phyloP scores from a whole-genome alignment of 495 filamentous ascomycete species.

The Parathielavia hyrcaniae region DNA sequence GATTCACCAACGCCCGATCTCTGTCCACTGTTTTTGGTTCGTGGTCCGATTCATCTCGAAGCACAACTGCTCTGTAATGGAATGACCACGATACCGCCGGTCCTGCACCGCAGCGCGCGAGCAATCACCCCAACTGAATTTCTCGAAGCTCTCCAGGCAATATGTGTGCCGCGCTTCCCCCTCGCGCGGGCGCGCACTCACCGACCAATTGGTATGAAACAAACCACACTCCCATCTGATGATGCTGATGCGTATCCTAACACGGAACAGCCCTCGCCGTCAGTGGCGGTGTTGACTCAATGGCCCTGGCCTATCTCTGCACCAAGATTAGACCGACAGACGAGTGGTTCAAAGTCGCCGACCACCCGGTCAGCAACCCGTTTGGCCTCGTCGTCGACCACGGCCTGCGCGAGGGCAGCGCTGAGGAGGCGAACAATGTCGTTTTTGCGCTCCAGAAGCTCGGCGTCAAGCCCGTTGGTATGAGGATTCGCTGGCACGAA shows the following conservation, averaged over 20 bases:
- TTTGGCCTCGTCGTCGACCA: conserved; percentile 76
- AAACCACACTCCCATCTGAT: neutral
- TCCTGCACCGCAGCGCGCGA: conserved; percentile 37
- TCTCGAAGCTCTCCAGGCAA: conserved; percentile 44
- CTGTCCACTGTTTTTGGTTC: too few species aligned
- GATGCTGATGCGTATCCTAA: neutral
- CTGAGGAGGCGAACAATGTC: conserved; percentile 59
- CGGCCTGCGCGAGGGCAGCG: conserved; percentile 59
- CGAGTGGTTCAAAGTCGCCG: conserved; percentile 28
- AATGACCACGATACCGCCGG: conserved; percentile 39
- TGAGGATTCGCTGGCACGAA: conserved; percentile 37
- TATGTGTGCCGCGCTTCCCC: conserved; percentile 44
- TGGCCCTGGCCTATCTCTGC: conserved; percentile 81
- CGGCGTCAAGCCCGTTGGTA: conserved; percentile 21
- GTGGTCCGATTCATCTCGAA: too few species aligned
- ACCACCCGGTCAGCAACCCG: conserved; percentile 42
- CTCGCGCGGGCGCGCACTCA: conserved; percentile 15
- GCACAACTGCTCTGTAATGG: conserved; percentile 29
- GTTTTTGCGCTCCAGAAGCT: conserved; percentile 43
- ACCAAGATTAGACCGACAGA: conserved; percentile 30
- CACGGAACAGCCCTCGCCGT: conserved; percentile 62
- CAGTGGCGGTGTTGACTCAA: conserved; percentile 93
- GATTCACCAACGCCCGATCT: neutral
- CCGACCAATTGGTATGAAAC: conserved; percentile 34
- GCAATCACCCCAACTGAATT: conserved; percentile 51